Base-by-base conservation (phyloP, 305 asterid genomes). In the Withania somnifera region DNA sequence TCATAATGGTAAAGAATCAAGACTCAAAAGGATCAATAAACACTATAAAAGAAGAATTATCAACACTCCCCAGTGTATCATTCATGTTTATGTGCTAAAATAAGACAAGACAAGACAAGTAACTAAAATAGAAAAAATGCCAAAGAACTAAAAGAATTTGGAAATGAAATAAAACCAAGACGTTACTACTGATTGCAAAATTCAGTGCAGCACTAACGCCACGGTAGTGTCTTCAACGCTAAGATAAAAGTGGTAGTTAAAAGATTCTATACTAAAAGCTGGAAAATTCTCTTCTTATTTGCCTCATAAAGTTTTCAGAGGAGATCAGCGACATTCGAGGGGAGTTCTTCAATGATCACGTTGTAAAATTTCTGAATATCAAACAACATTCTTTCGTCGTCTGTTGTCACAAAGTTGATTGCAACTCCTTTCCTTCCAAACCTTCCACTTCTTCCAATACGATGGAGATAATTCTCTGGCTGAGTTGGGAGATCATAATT, bases 291-390 rank as follows among this genome's bases (percentile, higher is more conserved):
- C 51, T 36, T 67, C 52, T 36, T 66, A 66, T 50, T n/a, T 15
- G 36, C 52, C 52, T 67, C 24, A n/a, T n/a, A 42, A 28, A 15
- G 11, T 75, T 75, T 47, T 75, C 60, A 75, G 61, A 75, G 79
- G 52, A 85, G 83, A 63, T 85, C 87, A 0, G 87, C 87, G 19
- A 85, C 85, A 51, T 85, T 85, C 4, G 87, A 78, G 10, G 87
- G 87, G 68, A 85, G 85, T 84, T 85, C 87, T 82, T 85, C 87
- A 34, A 85, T 38, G 26, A 82, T 38, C 58, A 85, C 87, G 28
- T 85, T 85, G 87, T 84, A 84, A 36, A 85, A 85, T 26, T 85
- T 85, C 71, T 85, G 87, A 26, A 85, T 85, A 61, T 85, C 87
- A 53, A 68, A 69, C 60, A 85, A 32, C 87, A 85, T 85, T 52